Base-by-base conservation (phyloP, 441 rosid genomes). In the Populus hybrid region DNA sequence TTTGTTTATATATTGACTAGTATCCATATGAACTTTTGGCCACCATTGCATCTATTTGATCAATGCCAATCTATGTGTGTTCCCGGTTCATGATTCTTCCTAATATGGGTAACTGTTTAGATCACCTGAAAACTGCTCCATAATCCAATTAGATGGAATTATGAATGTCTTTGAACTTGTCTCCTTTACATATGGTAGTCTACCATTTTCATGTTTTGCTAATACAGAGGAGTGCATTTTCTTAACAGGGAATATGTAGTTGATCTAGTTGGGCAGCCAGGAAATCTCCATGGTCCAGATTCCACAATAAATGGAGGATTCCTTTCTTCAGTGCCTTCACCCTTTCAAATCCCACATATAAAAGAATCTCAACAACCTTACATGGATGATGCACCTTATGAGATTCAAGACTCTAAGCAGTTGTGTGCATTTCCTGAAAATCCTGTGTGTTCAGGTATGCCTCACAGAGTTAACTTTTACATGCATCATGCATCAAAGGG, bases 201-300 rank as follows among this genome's bases (percentile, higher is more conserved):
- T 63, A 75, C 11, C 38, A 7, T 12, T 42, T 28, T 40, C 6
- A 36, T 16, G 26, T 71, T 31, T 71, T 79, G 20, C 36, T 79
- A 2, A 76, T 42, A 36, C 42, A 74, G 33, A 24, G 70, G 68
- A 35, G 71, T 56, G 74, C 72, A 12, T 35, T 81, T 76, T 84
- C 73, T 85, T 78, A 50, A 56, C 90, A 95, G 99, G 92, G 99
- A 95, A 78, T 95, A 91, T 77, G 99, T 95, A 42, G 99, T 95
- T 80, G 99, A 94, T 85, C 94, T 95, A 35, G 91, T 95, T 20
- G 95, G 98, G 72, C 88, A 90, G 79, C 99, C 99, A 31, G 99
- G 99, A 83, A 89, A 90, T 78, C 75, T 95, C 45, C 95, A 90
- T 24, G 90, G 94, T 79, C 98, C 99, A 6, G 94, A 94, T 87